A percentile compares a stretch with the other conserved stretches of the same genome.
phyloP scores from a whole-genome alignment of 2,329 filamentous ascomycete species.

The Nannizzia gypsea region DNA sequence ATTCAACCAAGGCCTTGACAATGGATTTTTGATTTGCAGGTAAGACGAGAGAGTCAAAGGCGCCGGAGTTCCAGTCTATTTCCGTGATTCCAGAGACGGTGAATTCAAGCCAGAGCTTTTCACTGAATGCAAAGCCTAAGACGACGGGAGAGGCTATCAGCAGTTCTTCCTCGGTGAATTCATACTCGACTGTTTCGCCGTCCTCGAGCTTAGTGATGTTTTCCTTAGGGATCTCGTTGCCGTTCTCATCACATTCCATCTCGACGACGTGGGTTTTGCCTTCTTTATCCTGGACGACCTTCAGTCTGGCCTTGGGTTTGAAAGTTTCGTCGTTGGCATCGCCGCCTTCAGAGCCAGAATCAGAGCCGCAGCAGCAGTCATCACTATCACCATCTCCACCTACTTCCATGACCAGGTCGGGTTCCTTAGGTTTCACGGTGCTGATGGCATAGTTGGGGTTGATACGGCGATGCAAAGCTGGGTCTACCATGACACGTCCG shows the following conservation, averaged over 20 bases:
- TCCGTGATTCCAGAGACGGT: slow-evolving; percentile 66
- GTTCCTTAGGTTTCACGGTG: slow-evolving; percentile 59
- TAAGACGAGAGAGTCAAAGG: slow-evolving; percentile 72
- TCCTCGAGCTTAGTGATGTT: slow-evolving; percentile 45
- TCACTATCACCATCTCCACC: slow-evolving; percentile 35
- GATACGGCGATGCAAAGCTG: slow-evolving; percentile 67
- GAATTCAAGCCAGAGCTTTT: slow-evolving; percentile 86
- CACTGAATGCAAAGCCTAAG: slow-evolving; percentile 73
- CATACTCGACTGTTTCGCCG: slow-evolving; percentile 29
- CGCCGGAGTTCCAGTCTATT: slow-evolving; percentile 72
- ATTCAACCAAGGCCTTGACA: slow-evolving; percentile 70
- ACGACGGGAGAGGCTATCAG: slow-evolving; percentile 74
- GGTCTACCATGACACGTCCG: slow-evolving; percentile 78
- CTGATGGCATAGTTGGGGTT: slow-evolving; percentile 77
- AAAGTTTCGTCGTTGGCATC: slow-evolving; percentile 26
- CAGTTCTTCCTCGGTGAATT: slow-evolving; percentile 72
- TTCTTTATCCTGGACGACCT: slow-evolving; percentile 43
- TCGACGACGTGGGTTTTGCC: slow-evolving; percentile 42
- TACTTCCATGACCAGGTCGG: slow-evolving; percentile 41
- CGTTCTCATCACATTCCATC: slow-evolving; percentile 45
- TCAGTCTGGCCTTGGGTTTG: slow-evolving; percentile 35
- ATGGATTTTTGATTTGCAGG: slow-evolving; percentile 51
- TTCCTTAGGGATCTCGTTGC: slow-evolving; percentile 43
- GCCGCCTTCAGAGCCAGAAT: slow-evolving; percentile 13
- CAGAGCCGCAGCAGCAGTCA: slow-evolving; percentile 27